Percentiles rank a stretch among this genome's conserved stretches.
These are phyloP conservation scores for Phytophthora melonis DNA, from an alignment of 352 stramenopile species.

Conservation along the genomic window DNA sequence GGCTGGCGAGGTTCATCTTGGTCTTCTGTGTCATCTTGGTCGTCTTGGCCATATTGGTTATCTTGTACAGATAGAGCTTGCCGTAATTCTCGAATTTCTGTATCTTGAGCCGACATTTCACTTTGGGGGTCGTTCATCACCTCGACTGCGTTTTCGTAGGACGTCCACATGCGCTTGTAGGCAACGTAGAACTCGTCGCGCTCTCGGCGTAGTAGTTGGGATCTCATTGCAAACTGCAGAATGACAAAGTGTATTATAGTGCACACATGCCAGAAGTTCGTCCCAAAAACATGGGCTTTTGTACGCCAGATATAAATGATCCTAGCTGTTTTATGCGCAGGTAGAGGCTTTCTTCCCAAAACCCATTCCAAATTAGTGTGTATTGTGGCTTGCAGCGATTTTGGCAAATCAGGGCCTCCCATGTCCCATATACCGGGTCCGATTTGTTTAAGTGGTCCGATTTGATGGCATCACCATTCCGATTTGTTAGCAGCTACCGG, in stretches of 20 bases:
- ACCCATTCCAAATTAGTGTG: neutral
- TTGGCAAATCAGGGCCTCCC: too few species aligned
- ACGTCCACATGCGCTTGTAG: neutral
- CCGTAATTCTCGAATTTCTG: neutral
- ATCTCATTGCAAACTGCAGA: neutral
- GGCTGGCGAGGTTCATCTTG: too few species aligned
- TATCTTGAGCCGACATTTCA: neutral
- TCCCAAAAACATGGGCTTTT: neutral
- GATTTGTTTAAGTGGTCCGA: too few species aligned
- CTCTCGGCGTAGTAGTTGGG: neutral
- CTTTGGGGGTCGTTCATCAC: neutral
- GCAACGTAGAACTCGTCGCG: neutral
- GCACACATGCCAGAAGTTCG: neutral
- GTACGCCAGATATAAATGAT: neutral
- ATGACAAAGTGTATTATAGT: neutral
- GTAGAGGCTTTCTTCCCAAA: neutral
- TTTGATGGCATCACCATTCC: too few species aligned
- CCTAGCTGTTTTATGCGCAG: neutral
- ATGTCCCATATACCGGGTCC: too few species aligned
- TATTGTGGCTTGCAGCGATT: too few species aligned
- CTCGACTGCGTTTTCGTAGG: neutral
- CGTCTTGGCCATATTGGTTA: too few species aligned
- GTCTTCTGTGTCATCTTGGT: too few species aligned
- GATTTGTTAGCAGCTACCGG: too few species aligned
- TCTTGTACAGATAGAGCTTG: neutral